These are phyloP conservation scores for Penicillium ochrochloron DNA, from an alignment of 495 filamentous ascomycete genomes.

Conservation along the genomic window DNA sequence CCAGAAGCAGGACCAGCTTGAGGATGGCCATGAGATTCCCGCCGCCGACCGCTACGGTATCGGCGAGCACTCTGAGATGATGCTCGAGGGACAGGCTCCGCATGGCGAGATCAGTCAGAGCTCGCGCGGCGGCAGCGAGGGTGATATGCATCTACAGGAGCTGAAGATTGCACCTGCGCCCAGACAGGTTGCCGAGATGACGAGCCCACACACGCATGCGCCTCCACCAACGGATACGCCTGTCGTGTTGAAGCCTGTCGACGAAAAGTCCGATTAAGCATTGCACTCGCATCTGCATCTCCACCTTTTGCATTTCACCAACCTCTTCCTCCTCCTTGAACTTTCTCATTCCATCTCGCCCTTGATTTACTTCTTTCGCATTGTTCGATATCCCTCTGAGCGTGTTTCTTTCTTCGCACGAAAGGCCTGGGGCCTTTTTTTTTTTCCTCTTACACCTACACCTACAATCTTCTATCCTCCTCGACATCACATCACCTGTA, in stretches of 20 bases:
- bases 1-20: slow-evolving; percentile 68
- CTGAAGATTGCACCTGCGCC: slow-evolving; percentile 43
- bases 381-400: slow-evolving; percentile 40
- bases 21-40: slow-evolving; percentile 65
- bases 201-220: slow-evolving; percentile 29
- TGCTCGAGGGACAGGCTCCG: slow-evolving; percentile 62
- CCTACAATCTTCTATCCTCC: not conserved
- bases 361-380: slow-evolving; percentile 14
- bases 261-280: slow-evolving; percentile 35
- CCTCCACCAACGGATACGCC: slow-evolving; percentile 19
- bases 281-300: not conserved
- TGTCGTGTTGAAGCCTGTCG: slow-evolving; percentile 21
- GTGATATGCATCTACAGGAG: slow-evolving; percentile 43
- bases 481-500: slow-evolving; percentile 1
- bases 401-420: slow-evolving; percentile 23
- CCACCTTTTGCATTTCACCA: not conserved
- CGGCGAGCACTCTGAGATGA: slow-evolving; percentile 74
- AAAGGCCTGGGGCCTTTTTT: slow-evolving; percentile 36
- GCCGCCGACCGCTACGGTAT: slow-evolving; percentile 81
- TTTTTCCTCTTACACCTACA: slow-evolving; percentile 11
- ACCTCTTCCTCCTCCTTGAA: not conserved
- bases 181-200: slow-evolving; percentile 40
- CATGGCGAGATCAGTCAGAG: slow-evolving; percentile 52
- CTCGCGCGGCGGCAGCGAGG: slow-evolving; percentile 42
- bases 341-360: slow-evolving; percentile 8